A percentile compares a stretch with the other conserved stretches of the same genome.
These are phyloP conservation scores for Aspergillus brunneoviolaceus DNA, from an alignment of 2,329 filamentous ascomycete genomes.

Conservation along the genomic window DNA sequence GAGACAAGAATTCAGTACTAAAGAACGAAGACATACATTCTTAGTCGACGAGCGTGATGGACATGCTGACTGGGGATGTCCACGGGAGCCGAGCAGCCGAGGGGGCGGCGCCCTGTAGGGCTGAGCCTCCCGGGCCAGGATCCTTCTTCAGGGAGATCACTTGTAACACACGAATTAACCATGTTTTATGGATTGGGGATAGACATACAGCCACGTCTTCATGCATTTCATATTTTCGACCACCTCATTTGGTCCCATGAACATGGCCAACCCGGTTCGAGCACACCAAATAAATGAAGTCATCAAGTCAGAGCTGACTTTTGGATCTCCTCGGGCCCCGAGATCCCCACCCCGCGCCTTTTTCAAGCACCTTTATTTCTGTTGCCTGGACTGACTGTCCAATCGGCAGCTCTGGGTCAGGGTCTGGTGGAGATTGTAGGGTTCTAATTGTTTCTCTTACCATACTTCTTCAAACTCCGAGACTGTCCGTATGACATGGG, in stretches of 20 bases:
- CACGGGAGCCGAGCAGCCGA: neutral
- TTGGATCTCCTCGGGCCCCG: neutral
- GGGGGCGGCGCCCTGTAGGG: neutral
- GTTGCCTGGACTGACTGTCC: neutral
- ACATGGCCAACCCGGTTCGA: neutral
- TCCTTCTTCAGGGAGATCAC: neutral
- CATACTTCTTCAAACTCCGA: neutral
- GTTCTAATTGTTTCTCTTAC: too few species aligned
- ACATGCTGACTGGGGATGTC: too few species aligned
- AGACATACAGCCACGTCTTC: neutral
- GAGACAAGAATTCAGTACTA: too few species aligned
- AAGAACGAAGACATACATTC: too few species aligned
- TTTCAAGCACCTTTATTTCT: neutral
- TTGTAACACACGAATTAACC: neutral
- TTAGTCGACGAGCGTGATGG: too few species aligned
- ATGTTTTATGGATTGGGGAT: too few species aligned
- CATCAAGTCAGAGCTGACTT: neutral
- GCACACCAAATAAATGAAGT: neutral
- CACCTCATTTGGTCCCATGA: neutral
- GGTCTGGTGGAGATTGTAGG: neutral
- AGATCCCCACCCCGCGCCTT: neutral
- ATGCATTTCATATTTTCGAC: neutral
- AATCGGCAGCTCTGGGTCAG: neutral
- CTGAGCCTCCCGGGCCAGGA: neutral
- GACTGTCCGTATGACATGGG: neutral